phyloP scores from a whole-genome alignment of 352 stramenopile species.

The Pythium guiyangense region DNA sequence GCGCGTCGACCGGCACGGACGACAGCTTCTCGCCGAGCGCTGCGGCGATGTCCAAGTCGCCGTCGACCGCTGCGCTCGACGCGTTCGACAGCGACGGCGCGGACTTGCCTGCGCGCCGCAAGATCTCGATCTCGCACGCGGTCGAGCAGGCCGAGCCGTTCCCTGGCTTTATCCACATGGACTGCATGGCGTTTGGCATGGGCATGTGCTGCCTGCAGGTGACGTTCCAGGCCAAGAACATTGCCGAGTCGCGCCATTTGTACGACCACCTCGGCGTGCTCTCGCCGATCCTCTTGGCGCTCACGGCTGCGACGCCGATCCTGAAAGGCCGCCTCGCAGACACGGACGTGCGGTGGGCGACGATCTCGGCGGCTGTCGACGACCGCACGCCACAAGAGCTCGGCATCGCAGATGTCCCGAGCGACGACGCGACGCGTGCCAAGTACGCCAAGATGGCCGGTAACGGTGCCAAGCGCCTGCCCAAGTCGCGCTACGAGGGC shows the following conservation, averaged over 20 bases:
- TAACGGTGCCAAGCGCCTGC: constrained; percentile 89
- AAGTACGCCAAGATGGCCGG: constrained; percentile 92
- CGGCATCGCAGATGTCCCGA: constrained; percentile 31
- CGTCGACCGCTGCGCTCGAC: constrained; percentile 34
- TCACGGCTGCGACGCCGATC: constrained; percentile 98
- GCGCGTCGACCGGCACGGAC: constrained; percentile 13
- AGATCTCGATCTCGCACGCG: constrained; percentile 62
- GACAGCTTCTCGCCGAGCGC: constrained; percentile 12
- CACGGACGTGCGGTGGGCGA: constrained; percentile 93
- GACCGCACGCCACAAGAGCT: constrained; percentile 88
- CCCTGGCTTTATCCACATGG: constrained; percentile 96
- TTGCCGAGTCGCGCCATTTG: constrained; percentile 97
- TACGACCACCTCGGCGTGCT: constrained; percentile 99
- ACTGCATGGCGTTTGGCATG: constrained; percentile 99
- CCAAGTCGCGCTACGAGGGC: constrained; percentile 94
- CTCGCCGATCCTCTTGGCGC: constrained; percentile 97
- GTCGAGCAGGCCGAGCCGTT: constrained; percentile 76
- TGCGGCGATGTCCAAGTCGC: constrained; percentile 69
- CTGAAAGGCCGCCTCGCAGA: constrained; percentile 92
- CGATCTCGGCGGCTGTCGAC: constrained; percentile 97
- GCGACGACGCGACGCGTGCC: constrained; percentile 38
- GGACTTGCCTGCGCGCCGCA: constrained; percentile 51
- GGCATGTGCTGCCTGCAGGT: constrained; percentile 99
- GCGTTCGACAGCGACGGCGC: constrained; percentile 23
- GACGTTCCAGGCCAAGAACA: constrained; percentile 97